Percentiles rank a stretch among this genome's conserved stretches.
Conservation (phyloP, 148 eudicot genomes). For the Linanthus parryae region DNA sequence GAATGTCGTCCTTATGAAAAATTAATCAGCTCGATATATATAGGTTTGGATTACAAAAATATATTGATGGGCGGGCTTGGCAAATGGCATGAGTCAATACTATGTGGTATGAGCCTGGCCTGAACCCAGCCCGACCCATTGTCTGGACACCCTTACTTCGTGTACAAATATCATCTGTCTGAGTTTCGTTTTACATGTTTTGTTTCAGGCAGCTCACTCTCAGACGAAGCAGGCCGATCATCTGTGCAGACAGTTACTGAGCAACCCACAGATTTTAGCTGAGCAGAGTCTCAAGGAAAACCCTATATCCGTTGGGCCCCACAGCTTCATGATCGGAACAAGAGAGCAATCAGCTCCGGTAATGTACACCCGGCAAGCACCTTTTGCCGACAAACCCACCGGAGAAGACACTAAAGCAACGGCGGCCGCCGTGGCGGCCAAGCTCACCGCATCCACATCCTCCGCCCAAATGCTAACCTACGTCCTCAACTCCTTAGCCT, state of each 20-base stretch:
- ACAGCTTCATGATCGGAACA: conserved; percentile 23
- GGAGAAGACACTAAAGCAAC: conserved; percentile 55
- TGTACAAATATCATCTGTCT: neutral
- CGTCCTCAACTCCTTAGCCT: conserved; percentile 78
- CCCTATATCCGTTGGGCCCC: conserved; percentile 40
- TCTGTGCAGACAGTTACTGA: conserved; percentile 31
- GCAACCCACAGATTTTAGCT: too few relatives aligned
- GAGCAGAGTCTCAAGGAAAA: conserved; percentile 14
- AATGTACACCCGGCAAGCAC: conserved; percentile 50
- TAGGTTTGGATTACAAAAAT: too few relatives aligned
- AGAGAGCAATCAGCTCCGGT: conserved; percentile 46
- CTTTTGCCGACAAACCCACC: conserved; percentile 41
- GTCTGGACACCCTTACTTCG: neutral
- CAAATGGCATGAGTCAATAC: too few relatives aligned
- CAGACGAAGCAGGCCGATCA: conserved; percentile 56
- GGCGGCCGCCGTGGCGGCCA: conserved; percentile 87
- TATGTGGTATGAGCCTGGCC: too few relatives aligned
- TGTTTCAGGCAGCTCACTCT: conserved; percentile 49
- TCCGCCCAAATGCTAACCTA: conserved; percentile 84
- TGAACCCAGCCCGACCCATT: neutral
- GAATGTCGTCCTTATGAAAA: too few relatives aligned
- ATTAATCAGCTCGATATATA: too few relatives aligned
- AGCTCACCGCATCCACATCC: conserved; percentile 79
- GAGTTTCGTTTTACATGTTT: neutral
- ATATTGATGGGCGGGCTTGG: too few relatives aligned